Base-by-base conservation (phyloP, 2,329 filamentous ascomycete genomes). In the Cladosporium colombiae region DNA sequence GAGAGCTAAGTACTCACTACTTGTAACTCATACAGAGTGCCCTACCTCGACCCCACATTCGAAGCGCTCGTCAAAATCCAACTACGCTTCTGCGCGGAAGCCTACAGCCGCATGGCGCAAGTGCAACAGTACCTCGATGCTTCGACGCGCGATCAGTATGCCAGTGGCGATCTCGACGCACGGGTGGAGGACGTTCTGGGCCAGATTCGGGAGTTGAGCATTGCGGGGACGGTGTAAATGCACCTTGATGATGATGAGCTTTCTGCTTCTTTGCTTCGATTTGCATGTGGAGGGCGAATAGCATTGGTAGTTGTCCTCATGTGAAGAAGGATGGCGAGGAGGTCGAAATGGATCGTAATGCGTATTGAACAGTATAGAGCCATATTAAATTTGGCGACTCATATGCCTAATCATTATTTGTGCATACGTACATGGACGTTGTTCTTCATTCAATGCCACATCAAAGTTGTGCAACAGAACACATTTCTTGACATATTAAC, bases 51-150 rank as follows among this genome's bases (percentile, higher is more conserved):
- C 74, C 96, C 96, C 0, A 94, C 89, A 68, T 99, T 99, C 76
- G 95, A 99, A 81, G 95, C 96, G 0, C 88, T 99, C 62, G 95
- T 99, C 78, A 99, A 99, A 84, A 99, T 99, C 71, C 95, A 99
- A 82, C 80, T 99, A 74, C 86, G 95, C 44, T 99, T 99, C 83
- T 99, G 96, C 75, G 95, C 96, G 8, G 95, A 99, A 81, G 95
- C 95, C 1, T 99, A 99, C 80, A 93, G 89, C 68, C 86, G 95
- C 57, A 99, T 99, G 95, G 95, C 96, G 29, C 96, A 99, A 82
- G 96, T 99, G 65, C 95, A 99, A 82, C 95, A 99, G 81, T 74
- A 76, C 65, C 85, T 99, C 35, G 95, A 98, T 77, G 91, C 94
- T 33, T 93, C 97, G 75, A 98, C 94, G 62, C 86, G 95, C 78